Conservation (phyloP, 306 rosid genomes). For the Lotus japonicus region DNA sequence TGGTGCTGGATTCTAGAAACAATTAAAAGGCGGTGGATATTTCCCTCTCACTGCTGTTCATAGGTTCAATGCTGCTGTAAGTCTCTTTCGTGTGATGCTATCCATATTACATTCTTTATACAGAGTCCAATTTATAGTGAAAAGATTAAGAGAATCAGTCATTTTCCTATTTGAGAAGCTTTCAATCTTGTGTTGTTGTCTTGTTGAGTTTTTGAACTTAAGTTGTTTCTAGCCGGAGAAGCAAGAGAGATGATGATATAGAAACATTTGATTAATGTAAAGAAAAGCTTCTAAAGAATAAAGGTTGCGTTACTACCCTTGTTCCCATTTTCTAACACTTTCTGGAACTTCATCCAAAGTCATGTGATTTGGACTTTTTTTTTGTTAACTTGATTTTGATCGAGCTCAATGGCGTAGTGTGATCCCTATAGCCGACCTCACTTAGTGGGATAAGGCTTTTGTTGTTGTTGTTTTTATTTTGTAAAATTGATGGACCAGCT, state of each 20-base stretch:
- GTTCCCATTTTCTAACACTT: not conserved
- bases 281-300: not conserved
- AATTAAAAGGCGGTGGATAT: constrained; percentile 64
- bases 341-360: not conserved
- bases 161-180: not conserved
- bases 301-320: not conserved
- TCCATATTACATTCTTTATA: constrained; percentile 10
- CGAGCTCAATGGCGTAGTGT: too few species aligned
- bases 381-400: not conserved
- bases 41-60: constrained; percentile 90
- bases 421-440: too few species aligned
- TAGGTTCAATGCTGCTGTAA: constrained; percentile 89
- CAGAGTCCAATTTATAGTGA: not conserved
- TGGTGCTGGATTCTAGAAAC: constrained; percentile 46
- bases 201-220: too few species aligned
- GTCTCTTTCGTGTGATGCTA: constrained; percentile 28
- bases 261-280: not conserved
- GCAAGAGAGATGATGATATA: not conserved
- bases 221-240: not conserved
- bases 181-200: not conserved
- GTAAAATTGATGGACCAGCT: not conserved
- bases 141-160: not conserved
- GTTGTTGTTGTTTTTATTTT: too few species aligned
- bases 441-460: too few species aligned
- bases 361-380: not conserved